These are phyloP conservation scores for Coemansia nantahalensis DNA, from an alignment of 192 early-diverging fungal species.

Conservation along the genomic window DNA sequence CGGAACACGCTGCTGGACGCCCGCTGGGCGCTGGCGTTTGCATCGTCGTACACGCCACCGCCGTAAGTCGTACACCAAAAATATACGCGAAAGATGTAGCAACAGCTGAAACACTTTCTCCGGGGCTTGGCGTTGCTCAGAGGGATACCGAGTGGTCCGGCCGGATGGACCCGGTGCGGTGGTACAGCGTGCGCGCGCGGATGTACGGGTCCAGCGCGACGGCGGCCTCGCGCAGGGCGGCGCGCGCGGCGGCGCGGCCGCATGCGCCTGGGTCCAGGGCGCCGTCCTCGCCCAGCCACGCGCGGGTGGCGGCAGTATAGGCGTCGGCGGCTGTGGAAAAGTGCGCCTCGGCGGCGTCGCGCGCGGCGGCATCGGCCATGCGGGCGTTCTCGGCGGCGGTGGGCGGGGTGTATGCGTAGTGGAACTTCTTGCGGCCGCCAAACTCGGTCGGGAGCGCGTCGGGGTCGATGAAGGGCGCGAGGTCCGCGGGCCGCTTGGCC, in stretches of 20 bases:
- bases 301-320: slow-evolving; percentile 51
- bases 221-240: slow-evolving; percentile 36
- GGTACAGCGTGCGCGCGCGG: slow-evolving; percentile 51
- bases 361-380: slow-evolving; percentile 53
- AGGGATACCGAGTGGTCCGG: slow-evolving; percentile 9
- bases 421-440: slow-evolving; percentile 60
- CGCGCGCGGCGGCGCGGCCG: slow-evolving; percentile 22
- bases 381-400: slow-evolving; percentile 47
- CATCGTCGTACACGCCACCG: slow-evolving; percentile 35
- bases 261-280: neutral
- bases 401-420: slow-evolving; percentile 57
- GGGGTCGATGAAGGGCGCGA: slow-evolving; percentile 61
- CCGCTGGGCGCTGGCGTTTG: slow-evolving; percentile 87
- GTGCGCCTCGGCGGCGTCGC: slow-evolving; percentile 28
- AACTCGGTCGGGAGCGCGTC: slow-evolving; percentile 57
- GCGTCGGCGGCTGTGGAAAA: slow-evolving; percentile 28
- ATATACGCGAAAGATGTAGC: too few relatives aligned
- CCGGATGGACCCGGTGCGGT: slow-evolving; percentile 39
- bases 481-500: slow-evolving; percentile 58
- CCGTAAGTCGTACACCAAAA: neutral
- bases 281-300: slow-evolving; percentile 43
- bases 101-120: too few relatives aligned
- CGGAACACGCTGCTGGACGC: slow-evolving; percentile 85
- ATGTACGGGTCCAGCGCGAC: slow-evolving; percentile 54
- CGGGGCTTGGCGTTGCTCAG: neutral